Percentiles rank a stretch among this genome's conserved stretches.
phyloP scores from a whole-genome alignment of 2,329 filamentous ascomycete genomes.

The Talaromyces sp. region DNA sequence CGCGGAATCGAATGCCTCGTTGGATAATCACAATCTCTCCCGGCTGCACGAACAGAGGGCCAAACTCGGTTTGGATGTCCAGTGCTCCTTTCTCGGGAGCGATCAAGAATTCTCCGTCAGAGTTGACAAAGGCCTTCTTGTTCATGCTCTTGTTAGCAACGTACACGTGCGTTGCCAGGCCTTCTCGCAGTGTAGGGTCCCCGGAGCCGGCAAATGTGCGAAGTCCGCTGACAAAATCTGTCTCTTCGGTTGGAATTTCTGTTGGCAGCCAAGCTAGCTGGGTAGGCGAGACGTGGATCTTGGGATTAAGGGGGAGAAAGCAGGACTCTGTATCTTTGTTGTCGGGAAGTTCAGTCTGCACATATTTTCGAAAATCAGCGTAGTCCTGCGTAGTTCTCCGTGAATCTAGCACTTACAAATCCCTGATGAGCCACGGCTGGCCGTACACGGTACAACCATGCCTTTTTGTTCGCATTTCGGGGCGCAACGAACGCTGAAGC shows the following conservation, averaged over 20 bases:
- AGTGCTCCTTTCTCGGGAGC: slow-evolving; percentile 61
- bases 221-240: slow-evolving; percentile 54
- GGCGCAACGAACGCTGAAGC: slow-evolving; percentile 58
- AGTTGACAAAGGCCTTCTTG: slow-evolving; percentile 54
- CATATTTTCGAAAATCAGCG: slow-evolving; percentile 2
- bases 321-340: slow-evolving; percentile 30
- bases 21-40: slow-evolving; percentile 66
- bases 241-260: slow-evolving; percentile 47
- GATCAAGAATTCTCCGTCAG: slow-evolving; percentile 63
- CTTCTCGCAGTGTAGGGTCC: slow-evolving; percentile 53
- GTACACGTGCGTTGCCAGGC: slow-evolving; percentile 54
- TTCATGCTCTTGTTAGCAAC: slow-evolving; percentile 54
- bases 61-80: slow-evolving; percentile 66
- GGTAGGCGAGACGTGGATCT: slow-evolving; percentile 53
- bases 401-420: slow-evolving; percentile 33
- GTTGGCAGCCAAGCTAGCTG: slow-evolving; percentile 57
- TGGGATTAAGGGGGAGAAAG: slow-evolving; percentile 42
- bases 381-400: not conserved
- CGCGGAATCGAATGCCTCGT: slow-evolving; percentile 60
- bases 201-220: slow-evolving; percentile 54
- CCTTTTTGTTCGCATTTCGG: slow-evolving; percentile 53
- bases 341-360: slow-evolving; percentile 45
- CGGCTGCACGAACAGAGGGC: slow-evolving; percentile 59
- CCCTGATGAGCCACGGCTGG: slow-evolving; percentile 53
- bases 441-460: slow-evolving; percentile 56